Evolutionary conservation across 441 rosid species (phyloP), one percentile per base, ranked within the genome.

Genomic region (Corymbia calophylla): DNA sequence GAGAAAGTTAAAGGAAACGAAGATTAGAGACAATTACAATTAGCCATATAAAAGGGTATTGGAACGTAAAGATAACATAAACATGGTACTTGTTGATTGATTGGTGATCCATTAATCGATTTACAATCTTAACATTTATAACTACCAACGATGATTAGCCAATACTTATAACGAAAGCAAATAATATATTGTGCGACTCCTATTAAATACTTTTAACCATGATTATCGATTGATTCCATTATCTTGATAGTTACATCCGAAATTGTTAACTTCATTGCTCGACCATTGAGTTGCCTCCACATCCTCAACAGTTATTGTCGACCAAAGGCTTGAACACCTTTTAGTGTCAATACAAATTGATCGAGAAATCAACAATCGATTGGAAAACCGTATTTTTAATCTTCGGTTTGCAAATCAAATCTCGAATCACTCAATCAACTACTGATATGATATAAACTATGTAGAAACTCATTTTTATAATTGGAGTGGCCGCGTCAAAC

Each of bases 241-340:
- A 31, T 31, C 8, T 17, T 16, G 5, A 73, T 2, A 29, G 3
- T 73, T 12, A 39, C 15, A 58, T 10, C 17, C 3, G n/a, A 58
- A 16, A 47, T 12, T 39, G 18, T 12, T 5, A 1, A 21, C 51
- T 73, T 1, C 3, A 73, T 11, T 39, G 44, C 9, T 73, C 6
- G 49, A 39, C 3, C n/a, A 17, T 23, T 39, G 23, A 25, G n/a
- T 44, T 73, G n/a, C 84, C 17, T 23, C 5, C 5, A 21, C n/a
- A 21, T 39, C 2, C 9, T 39, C 11, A n/a, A 47, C 0, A 0
- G 17, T 39, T 23, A 1, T 58, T 25, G 6, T 58, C 13, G 8
- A 68, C 8, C 0, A 6, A 68, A 68, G 80, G 9, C 27, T 32
- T 9, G 80, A 32, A 68, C n/a, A 73, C 6, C 39, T 73, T 39